Evolutionary conservation across 164 flowering plant species (phyloP).

Genomic region (Vitis labrusca): DNA sequence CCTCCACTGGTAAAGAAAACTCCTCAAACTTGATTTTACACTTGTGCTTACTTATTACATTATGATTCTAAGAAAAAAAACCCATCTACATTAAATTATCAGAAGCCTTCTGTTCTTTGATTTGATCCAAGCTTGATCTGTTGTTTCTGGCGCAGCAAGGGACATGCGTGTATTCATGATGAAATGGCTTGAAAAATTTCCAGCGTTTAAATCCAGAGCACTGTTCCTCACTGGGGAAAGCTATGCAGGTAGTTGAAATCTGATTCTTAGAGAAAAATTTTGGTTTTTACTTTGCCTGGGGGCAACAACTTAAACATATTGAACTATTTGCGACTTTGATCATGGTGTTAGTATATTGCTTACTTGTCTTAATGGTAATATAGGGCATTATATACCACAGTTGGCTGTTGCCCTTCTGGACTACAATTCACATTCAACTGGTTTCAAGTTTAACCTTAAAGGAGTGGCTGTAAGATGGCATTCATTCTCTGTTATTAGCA

Average conservation of each 20-base stretch:
- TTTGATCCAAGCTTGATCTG: constrained; percentile 3
- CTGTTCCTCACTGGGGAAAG: constrained; percentile 94
- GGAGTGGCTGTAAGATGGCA: constrained; percentile 80
- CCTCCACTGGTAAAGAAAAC: constrained; percentile 53
- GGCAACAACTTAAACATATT: background rate
- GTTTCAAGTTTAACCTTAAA: constrained; percentile 80
- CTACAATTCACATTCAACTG: constrained; percentile 61
- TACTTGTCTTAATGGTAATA: background rate
- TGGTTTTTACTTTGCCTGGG: background rate
- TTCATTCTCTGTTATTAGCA: background rate
- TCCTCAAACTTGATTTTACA: background rate
- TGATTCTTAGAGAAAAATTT: background rate
- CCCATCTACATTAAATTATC: too few relatives aligned
- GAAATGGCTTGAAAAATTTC: constrained; percentile 83
- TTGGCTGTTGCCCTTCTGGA: constrained; percentile 71
- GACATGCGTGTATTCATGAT: constrained; percentile 71
- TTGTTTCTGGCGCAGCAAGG: constrained; percentile 51
- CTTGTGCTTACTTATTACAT: too few relatives aligned
- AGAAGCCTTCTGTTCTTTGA: background rate
- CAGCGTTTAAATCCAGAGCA: constrained; percentile 57
- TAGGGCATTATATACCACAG: constrained; percentile 96
- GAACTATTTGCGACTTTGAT: background rate
- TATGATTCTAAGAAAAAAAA: too few relatives aligned
- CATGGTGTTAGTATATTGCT: background rate
- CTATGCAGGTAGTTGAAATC: constrained; percentile 72